Evolutionary conservation across 1,139 yeast species (phyloP), one percentile per base, ranked within the genome.

Genomic region (Debaryomycetaceae sp.): DNA sequence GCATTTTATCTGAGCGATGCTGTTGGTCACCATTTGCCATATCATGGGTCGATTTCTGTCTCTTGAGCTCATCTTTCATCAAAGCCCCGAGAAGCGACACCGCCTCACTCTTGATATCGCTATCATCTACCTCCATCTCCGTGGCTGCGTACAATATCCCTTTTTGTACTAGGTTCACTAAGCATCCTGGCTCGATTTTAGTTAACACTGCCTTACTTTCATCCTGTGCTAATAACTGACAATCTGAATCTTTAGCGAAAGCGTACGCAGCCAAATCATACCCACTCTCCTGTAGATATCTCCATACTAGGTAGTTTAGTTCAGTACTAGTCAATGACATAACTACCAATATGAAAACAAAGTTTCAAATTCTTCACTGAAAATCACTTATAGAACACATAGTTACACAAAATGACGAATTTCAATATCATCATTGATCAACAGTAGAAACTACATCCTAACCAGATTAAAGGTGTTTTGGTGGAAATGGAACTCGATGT

Each of bases 221-320:
- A 5, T 63, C 62, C 20, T 57, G 58, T 46, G 90, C 96, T 51
- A 79, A 75, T 31, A 71, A 69, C 52, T 79, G 75, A 17, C 88
- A 84, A 24, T 76, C 68, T 2, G 93, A 72, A 55, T 88, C 93
- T 53, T 86, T 85, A 50, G 87, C 89, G 39, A 93, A 67, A 0
- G 97, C 95, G 58, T 78, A 83, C 0, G 97, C 93, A 1, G 95
- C 76, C 34, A 88, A 74, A 45, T 87, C 95, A 46, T 76, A 72
- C 1, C 97, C 97, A 6, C 88, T 76, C 62, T 93, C 99, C 61
- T 89, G 96, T 38, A 91, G 75, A 60, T 93, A 93, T 53, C 98
- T 71, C 97, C 97, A 93, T 49, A 93, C 80, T 58, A 93, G 76
- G 62, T 93, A 91, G 71, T 93, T 93, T 47, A 93, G 76, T 67